A percentile compares a stretch with the other conserved stretches of the same genome.
phyloP scores from a whole-genome alignment of 2,329 filamentous ascomycete species.

The Hymenoscyphus occultus region DNA sequence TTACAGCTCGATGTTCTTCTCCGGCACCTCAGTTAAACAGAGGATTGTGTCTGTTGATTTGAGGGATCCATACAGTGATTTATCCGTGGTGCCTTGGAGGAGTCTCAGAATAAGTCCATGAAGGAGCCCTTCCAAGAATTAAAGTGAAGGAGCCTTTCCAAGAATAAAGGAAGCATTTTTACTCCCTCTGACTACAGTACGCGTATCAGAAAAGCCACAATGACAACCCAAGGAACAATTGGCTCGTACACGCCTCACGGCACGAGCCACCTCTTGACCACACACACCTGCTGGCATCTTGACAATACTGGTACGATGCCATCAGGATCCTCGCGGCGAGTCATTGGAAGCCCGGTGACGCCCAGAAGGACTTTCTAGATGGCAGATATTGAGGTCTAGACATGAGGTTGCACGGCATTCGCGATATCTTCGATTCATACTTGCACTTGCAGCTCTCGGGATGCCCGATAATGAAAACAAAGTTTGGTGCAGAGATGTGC shows the following conservation, averaged over 20 bases:
- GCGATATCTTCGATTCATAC: not conserved
- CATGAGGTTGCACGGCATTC: not conserved
- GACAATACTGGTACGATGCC: not conserved
- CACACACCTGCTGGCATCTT: not conserved
- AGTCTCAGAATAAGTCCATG: not conserved
- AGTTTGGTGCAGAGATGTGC: slow-evolving; percentile 2
- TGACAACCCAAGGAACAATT: not conserved
- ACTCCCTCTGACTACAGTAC: not conserved
- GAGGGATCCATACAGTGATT: not conserved
- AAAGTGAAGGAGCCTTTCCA: not conserved
- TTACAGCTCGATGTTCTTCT: not conserved
- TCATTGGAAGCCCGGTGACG: not conserved
- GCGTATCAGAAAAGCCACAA: not conserved
- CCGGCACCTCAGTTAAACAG: not conserved
- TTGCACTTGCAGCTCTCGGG: slow-evolving; percentile 6
- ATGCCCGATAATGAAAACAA: slow-evolving; percentile 6
- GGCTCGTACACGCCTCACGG: not conserved
- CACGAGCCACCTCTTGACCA: not conserved
- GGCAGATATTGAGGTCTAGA: not conserved
- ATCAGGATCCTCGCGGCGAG: not conserved
- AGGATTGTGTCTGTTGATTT: not conserved
- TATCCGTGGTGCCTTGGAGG: not conserved
- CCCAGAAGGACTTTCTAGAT: not conserved
- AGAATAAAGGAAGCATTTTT: not conserved
- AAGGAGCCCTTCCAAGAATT: not conserved